A percentile compares a stretch with the other conserved stretches of the same genome.
Evolutionary conservation across 1,139 yeast species (phyloP).

Genomic region (Saccharomyces hybrid): DNA sequence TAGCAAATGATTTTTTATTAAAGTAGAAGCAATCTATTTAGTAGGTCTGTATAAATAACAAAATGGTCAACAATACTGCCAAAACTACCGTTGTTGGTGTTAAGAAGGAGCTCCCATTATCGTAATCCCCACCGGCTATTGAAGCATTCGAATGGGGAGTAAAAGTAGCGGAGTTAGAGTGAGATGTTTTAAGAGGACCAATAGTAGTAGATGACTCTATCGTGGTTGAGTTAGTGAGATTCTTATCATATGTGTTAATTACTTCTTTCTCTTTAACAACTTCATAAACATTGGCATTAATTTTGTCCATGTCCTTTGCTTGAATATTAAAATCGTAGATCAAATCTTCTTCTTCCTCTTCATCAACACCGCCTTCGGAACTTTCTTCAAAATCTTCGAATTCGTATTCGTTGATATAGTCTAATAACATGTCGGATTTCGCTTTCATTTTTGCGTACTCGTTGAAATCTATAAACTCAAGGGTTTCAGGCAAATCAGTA

Average conservation of each 20-base stretch:
- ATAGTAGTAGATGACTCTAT: neutral
- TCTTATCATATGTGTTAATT: neutral
- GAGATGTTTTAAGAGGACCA: neutral
- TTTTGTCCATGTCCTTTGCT: neutral
- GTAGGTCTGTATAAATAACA: constrained; percentile 7
- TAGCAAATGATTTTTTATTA: neutral
- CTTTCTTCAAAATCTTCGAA: constrained; percentile 5
- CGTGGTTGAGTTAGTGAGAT: neutral
- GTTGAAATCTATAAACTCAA: constrained; percentile 20
- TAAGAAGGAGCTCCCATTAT: neutral
- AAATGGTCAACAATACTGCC: constrained; percentile 5
- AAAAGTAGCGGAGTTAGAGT: neutral
- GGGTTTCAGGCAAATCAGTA: constrained; percentile 22
- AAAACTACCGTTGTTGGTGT: constrained; percentile 6
- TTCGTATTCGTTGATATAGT: constrained; percentile 6
- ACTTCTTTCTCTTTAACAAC: neutral
- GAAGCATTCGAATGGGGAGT: neutral
- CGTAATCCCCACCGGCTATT: neutral
- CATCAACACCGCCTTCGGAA: constrained; percentile 6
- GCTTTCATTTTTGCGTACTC: constrained; percentile 17
- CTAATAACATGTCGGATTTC: constrained; percentile 7
- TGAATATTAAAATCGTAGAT: neutral
- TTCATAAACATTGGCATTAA: neutral
- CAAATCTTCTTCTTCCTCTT: constrained; percentile 5
- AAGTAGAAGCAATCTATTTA: neutral